Conservation (phyloP, 768 basidiomycete species). For the Suillus clintonianus region DNA sequence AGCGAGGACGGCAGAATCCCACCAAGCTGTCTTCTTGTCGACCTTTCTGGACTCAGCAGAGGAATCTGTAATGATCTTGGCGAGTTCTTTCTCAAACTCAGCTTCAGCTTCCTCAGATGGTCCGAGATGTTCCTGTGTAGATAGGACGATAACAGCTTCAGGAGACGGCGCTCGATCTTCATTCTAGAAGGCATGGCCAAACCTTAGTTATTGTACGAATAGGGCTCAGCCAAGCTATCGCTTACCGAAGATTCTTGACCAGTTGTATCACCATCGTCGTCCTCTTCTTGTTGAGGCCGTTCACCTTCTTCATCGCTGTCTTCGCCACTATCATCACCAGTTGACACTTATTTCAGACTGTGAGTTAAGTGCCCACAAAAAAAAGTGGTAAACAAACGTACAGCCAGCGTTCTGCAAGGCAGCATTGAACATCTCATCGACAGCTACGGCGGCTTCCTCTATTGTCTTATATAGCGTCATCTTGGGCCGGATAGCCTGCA, state of each 20-base stretch:
- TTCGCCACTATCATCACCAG: slow-evolving; percentile 45
- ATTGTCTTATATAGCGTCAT: slow-evolving; percentile 67
- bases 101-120: slow-evolving; percentile 88
- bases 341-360: slow-evolving; percentile 27
- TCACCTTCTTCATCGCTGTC: slow-evolving; percentile 53
- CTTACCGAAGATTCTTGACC: slow-evolving; percentile 58
- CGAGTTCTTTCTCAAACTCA: slow-evolving; percentile 94
- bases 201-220: not conserved
- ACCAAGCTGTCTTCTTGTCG: slow-evolving; percentile 87
- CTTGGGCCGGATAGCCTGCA: slow-evolving; percentile 85
- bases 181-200: slow-evolving; percentile 27
- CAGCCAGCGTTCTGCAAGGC: slow-evolving; percentile 61
- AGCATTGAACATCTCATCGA: slow-evolving; percentile 85
- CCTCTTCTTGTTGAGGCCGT: slow-evolving; percentile 52
- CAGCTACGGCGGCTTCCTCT: slow-evolving; percentile 83
- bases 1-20: slow-evolving; percentile 84
- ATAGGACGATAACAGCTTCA: slow-evolving; percentile 75
- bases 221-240: slow-evolving; percentile 5
- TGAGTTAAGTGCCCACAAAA: slow-evolving; percentile 11
- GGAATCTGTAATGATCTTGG: slow-evolving; percentile 90
- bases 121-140: slow-evolving; percentile 72
- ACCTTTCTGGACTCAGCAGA: slow-evolving; percentile 82
- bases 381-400: slow-evolving; percentile 32
- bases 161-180: slow-evolving; percentile 80
- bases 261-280: slow-evolving; percentile 60